phyloP scores from a whole-genome alignment of 352 stramenopile genomes.

The Pythium sukuiense region DNA sequence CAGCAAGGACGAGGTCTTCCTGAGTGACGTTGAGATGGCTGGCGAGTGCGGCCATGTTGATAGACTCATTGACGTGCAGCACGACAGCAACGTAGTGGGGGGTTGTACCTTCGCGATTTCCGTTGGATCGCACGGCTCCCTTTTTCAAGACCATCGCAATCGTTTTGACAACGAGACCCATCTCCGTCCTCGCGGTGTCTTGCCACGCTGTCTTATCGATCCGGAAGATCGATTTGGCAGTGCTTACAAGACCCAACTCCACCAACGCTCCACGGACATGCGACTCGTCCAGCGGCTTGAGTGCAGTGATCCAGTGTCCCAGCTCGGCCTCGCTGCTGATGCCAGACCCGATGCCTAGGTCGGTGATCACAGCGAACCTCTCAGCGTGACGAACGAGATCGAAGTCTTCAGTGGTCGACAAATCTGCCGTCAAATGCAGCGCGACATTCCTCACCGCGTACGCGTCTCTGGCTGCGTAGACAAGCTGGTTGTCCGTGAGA shows the following conservation, averaged over 20 bases:
- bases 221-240: conserved; percentile 28
- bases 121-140: background rate
- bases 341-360: background rate
- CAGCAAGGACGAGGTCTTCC: conserved; percentile 41
- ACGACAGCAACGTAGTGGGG: conserved; percentile 49
- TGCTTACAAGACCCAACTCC: conserved; percentile 22
- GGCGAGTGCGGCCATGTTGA: conserved; percentile 51
- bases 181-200: conserved; percentile 9
- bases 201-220: conserved; percentile 28
- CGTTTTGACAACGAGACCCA: conserved; percentile 59
- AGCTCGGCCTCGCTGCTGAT: conserved; percentile 2
- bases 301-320: conserved; percentile 25
- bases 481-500: conserved; percentile 39
- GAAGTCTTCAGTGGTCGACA: conserved; percentile 7
- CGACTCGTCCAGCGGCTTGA: conserved; percentile 21
- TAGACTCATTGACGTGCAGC: conserved; percentile 45
- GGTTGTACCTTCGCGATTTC: background rate
- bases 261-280: conserved; percentile 43
- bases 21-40: conserved; percentile 25
- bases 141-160: conserved; percentile 48
- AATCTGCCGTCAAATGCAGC: conserved; percentile 46
- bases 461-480: conserved; percentile 60
- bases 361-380: conserved; percentile 29
- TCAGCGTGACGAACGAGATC: conserved; percentile 18
- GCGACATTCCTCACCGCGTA: conserved; percentile 47